Conservation (phyloP, 768 basidiomycete species). For the Solioccasus polychromus region DNA sequence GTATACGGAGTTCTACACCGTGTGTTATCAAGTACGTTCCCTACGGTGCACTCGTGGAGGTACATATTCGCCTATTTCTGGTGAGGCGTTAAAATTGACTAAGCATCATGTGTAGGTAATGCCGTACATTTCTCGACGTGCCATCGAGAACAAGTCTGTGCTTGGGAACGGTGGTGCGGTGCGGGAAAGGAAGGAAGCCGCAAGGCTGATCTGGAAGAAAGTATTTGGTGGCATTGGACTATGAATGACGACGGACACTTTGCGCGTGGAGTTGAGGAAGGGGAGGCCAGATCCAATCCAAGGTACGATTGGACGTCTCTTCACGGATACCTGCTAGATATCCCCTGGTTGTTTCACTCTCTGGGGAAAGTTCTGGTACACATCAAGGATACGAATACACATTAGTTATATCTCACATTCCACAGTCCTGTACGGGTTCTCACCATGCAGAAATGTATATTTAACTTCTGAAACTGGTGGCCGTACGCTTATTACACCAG, state of each 20-base stretch:
- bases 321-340: too few relatives aligned
- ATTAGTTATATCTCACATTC: too few relatives aligned
- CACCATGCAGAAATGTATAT: too few relatives aligned
- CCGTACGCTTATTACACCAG: too few relatives aligned
- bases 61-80: slow-evolving; percentile 19
- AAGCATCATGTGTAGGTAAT: slow-evolving; percentile 60
- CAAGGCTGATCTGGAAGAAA: slow-evolving; percentile 28
- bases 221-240: slow-evolving; percentile 29
- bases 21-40: slow-evolving; percentile 84
- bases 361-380: too few relatives aligned
- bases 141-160: slow-evolving; percentile 91
- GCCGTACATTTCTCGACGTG: slow-evolving; percentile 86
- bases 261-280: too few relatives aligned
- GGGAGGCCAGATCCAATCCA: too few relatives aligned
- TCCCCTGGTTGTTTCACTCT: too few relatives aligned
- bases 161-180: slow-evolving; percentile 69
- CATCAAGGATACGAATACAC: background rate
- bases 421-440: too few relatives aligned
- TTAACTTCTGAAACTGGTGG: too few relatives aligned
- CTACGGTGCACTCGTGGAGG: slow-evolving; percentile 69
- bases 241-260: slow-evolving; percentile 6
- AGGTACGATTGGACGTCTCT: too few relatives aligned
- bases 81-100: background rate
- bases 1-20: slow-evolving; percentile 52
- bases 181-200: slow-evolving; percentile 30